A percentile compares a stretch with the other conserved stretches of the same genome.
These are phyloP conservation scores for Flaveria ramosissima DNA, from an alignment of 129 eudicot genomes.

Conservation along the genomic window DNA sequence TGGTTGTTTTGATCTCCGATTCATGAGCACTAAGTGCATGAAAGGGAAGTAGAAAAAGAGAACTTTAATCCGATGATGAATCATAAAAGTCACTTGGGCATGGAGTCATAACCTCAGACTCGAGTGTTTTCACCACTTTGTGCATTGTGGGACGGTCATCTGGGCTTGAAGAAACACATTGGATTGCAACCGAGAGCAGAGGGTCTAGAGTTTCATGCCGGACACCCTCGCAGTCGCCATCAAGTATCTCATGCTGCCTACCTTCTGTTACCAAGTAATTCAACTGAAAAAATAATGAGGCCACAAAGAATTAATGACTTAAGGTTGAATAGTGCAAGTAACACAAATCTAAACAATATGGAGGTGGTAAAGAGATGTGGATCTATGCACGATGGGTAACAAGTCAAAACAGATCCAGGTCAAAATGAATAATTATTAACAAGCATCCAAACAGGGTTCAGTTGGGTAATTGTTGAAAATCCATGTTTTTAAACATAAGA, in stretches of 20 bases:
- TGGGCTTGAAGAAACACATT: constrained; percentile 81
- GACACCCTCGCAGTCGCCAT: constrained; percentile 78
- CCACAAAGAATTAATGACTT: background rate
- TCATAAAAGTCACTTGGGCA: constrained; percentile 97
- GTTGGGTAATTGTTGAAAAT: too few species aligned
- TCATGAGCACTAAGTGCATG: constrained; percentile 15
- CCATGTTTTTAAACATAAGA: too few species aligned
- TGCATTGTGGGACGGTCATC: constrained; percentile 99
- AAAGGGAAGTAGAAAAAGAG: constrained; percentile 21
- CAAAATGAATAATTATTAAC: background rate
- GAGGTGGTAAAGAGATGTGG: background rate
- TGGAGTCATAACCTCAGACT: constrained; percentile 97
- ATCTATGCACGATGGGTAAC: background rate
- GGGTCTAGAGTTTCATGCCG: constrained; percentile 75
- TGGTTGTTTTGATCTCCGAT: constrained; percentile 27
- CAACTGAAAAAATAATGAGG: constrained; percentile 49
- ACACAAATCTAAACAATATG: background rate
- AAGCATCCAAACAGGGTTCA: too few species aligned
- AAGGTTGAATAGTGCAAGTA: background rate
- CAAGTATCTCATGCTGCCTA: constrained; percentile 86
- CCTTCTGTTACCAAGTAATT: constrained; percentile 75
- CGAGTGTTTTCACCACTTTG: constrained; percentile 79
- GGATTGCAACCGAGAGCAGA: constrained; percentile 71
- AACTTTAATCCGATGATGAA: constrained; percentile 68
- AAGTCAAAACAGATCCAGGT: background rate